These are phyloP conservation scores for Coccomyxa subellipsoidea DNA, from an alignment of 163 green algal species.

Conservation along the genomic window DNA sequence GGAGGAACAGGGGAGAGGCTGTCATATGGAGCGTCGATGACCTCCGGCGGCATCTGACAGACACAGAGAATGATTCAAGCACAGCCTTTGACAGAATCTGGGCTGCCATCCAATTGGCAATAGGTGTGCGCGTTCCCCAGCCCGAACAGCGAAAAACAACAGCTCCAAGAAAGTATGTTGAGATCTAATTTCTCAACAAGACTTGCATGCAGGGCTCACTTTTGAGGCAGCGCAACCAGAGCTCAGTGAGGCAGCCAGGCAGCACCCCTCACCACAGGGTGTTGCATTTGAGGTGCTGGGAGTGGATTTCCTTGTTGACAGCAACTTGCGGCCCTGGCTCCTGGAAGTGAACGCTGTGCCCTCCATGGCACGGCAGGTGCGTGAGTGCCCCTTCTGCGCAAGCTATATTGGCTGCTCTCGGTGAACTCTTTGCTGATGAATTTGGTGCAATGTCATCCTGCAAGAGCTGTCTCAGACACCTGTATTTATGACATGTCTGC, in stretches of 20 bases:
- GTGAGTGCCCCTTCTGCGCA: neutral
- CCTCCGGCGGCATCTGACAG: slow-evolving; percentile 48
- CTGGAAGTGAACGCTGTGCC: slow-evolving; percentile 80
- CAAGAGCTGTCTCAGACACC: too few relatives aligned
- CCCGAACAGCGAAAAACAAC: too few relatives aligned
- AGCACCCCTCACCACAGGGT: slow-evolving; percentile 26
- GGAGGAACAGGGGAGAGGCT: slow-evolving; percentile 23
- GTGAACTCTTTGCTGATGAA: too few relatives aligned
- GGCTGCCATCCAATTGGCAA: slow-evolving; percentile 28
- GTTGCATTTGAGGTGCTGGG: slow-evolving; percentile 69
- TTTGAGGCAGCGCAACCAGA: slow-evolving; percentile 36
- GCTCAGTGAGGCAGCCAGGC: slow-evolving; percentile 18
- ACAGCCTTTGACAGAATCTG: slow-evolving; percentile 43
- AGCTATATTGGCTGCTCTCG: too few relatives aligned
- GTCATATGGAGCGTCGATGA: slow-evolving; percentile 48
- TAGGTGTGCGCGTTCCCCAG: slow-evolving; percentile 18
- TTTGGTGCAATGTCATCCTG: too few relatives aligned
- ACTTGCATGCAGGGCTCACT: slow-evolving; percentile 12
- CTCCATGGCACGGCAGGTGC: slow-evolving; percentile 60
- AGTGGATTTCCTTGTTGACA: slow-evolving; percentile 73
- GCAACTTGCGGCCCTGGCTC: slow-evolving; percentile 56
- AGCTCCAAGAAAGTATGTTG: too few relatives aligned
- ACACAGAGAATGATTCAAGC: slow-evolving; percentile 15
- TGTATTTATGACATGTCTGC: too few relatives aligned
- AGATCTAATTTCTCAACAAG: too few relatives aligned